Conservation (phyloP, 352 stramenopile species). For the Phytophthora chlamydospora region DNA sequence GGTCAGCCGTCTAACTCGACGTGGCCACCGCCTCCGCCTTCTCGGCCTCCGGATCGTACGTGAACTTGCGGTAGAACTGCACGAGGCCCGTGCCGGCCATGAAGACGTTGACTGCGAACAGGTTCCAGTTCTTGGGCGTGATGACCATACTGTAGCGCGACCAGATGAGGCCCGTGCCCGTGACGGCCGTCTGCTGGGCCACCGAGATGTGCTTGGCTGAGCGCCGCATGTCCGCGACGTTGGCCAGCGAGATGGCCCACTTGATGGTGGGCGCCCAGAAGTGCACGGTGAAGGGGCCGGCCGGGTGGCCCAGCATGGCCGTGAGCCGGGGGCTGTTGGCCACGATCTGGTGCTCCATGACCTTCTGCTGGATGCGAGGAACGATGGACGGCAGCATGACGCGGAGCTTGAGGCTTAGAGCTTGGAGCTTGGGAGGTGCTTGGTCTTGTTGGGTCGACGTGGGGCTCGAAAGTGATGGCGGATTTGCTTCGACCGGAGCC, state of each 20-base stretch:
- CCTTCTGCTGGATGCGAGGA: slow-evolving; percentile 67
- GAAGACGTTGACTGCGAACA: slow-evolving; percentile 89
- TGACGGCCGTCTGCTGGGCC: slow-evolving; percentile 82
- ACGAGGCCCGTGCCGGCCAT: slow-evolving; percentile 82
- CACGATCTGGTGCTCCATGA: slow-evolving; percentile 66
- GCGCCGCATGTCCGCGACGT: slow-evolving; percentile 86
- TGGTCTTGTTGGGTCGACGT: slow-evolving; percentile 3
- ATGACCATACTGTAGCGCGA: slow-evolving; percentile 89
- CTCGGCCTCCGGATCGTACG: slow-evolving; percentile 38
- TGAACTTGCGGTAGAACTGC: slow-evolving; percentile 85
- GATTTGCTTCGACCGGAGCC: not conserved
- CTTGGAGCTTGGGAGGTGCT: not conserved
- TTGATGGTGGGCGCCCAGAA: slow-evolving; percentile 91
- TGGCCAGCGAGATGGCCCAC: slow-evolving; percentile 87
- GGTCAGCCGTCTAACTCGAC: slow-evolving; percentile 12
- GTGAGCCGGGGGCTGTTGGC: slow-evolving; percentile 66
- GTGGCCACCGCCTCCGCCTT: slow-evolving; percentile 7
- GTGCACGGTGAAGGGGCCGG: slow-evolving; percentile 89
- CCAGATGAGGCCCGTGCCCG: slow-evolving; percentile 88
- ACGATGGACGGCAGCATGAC: slow-evolving; percentile 72
- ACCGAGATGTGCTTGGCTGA: slow-evolving; percentile 79
- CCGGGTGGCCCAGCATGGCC: slow-evolving; percentile 75
- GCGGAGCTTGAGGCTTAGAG: not conserved
- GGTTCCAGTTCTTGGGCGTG: slow-evolving; percentile 91
- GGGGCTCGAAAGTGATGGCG: slow-evolving; percentile 8